These are phyloP conservation scores for Cercospora citrullina DNA, from an alignment of 2,329 filamentous ascomycete genomes.

Conservation along the genomic window DNA sequence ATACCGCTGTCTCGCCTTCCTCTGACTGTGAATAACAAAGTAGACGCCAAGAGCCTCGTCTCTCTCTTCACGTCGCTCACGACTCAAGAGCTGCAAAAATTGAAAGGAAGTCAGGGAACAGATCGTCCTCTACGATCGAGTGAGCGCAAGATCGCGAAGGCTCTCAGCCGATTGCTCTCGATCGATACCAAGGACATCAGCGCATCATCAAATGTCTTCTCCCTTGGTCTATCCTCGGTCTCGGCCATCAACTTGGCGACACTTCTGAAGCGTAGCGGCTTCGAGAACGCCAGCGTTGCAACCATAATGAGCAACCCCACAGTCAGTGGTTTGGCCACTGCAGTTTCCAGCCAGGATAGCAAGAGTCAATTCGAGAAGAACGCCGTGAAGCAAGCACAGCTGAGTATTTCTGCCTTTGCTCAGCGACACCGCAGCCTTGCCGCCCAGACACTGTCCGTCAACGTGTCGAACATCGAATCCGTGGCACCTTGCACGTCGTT, in stretches of 20 bases:
- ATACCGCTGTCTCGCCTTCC: conserved; percentile 71
- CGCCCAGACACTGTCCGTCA: conserved; percentile 55
- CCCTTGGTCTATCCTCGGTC: conserved; percentile 85
- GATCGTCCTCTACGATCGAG: conserved; percentile 38
- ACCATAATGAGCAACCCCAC: conserved; percentile 62
- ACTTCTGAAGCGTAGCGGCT: conserved; percentile 63
- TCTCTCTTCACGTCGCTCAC: conserved; percentile 64
- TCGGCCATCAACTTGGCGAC: conserved; percentile 71
- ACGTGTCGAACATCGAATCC: conserved; percentile 62
- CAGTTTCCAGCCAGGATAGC: conserved; percentile 29
- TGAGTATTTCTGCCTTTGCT: conserved; percentile 60
- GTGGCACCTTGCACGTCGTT: conserved; percentile 81
- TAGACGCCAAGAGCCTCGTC: conserved; percentile 70
- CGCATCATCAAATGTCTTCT: conserved; percentile 70
- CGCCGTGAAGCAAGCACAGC: conserved; percentile 52
- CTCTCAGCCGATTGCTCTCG: conserved; percentile 57
- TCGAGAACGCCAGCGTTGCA: conserved; percentile 62
- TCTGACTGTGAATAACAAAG: conserved; percentile 86
- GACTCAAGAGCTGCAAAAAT: conserved; percentile 60
- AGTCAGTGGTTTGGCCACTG: conserved; percentile 45
- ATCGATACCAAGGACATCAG: conserved; percentile 49
- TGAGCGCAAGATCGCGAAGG: conserved; percentile 53
- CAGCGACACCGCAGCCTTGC: conserved; percentile 60
- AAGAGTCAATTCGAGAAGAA: conserved; percentile 31
- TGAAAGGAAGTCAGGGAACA: conserved; percentile 41